Percentiles rank a stretch among this genome's conserved stretches.
Conservation (phyloP, 139 green algal species). For the Mesostigma viride region DNA sequence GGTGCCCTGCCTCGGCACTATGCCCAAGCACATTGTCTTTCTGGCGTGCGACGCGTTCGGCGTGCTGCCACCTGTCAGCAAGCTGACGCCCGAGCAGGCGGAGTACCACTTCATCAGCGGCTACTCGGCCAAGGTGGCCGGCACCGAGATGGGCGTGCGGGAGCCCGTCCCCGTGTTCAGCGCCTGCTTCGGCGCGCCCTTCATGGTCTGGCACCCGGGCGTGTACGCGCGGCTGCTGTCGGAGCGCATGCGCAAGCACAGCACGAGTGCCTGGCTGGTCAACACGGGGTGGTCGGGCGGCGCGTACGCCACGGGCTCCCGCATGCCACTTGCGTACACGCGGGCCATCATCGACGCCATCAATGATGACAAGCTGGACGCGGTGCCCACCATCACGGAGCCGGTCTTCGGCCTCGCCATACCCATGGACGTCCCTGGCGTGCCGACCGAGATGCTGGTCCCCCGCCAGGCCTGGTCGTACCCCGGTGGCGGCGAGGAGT, state of each 20-base stretch:
- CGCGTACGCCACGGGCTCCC: slow-evolving; percentile 64
- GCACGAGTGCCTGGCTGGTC: slow-evolving; percentile 66
- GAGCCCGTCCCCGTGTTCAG: slow-evolving; percentile 79
- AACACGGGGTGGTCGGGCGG: slow-evolving; percentile 75
- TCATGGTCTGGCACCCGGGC: slow-evolving; percentile 72
- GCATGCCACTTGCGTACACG: slow-evolving; percentile 82
- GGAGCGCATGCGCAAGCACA: slow-evolving; percentile 74
- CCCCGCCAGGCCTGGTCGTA: slow-evolving; percentile 25
- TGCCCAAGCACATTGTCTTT: slow-evolving; percentile 60
- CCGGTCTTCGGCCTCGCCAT: slow-evolving; percentile 76
- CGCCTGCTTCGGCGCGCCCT: slow-evolving; percentile 35
- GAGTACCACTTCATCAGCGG: slow-evolving; percentile 97
- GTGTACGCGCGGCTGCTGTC: slow-evolving; percentile 83
- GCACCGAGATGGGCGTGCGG: slow-evolving; percentile 82
- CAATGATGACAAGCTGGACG: slow-evolving; percentile 62
- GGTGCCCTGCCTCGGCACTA: slow-evolving; percentile 18
- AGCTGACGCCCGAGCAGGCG: slow-evolving; percentile 73
- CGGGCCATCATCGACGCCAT: slow-evolving; percentile 88
- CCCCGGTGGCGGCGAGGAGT: slow-evolving; percentile 17
- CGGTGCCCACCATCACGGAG: slow-evolving; percentile 40
- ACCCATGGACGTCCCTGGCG: slow-evolving; percentile 38
- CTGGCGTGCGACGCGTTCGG: slow-evolving; percentile 86
- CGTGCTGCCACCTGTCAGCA: slow-evolving; percentile 75
- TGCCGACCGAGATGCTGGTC: slow-evolving; percentile 59
- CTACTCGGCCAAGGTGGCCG: slow-evolving; percentile 94